Conservation (phyloP, 176 grass and related monocot genomes). For the Lolium multiflorum region DNA sequence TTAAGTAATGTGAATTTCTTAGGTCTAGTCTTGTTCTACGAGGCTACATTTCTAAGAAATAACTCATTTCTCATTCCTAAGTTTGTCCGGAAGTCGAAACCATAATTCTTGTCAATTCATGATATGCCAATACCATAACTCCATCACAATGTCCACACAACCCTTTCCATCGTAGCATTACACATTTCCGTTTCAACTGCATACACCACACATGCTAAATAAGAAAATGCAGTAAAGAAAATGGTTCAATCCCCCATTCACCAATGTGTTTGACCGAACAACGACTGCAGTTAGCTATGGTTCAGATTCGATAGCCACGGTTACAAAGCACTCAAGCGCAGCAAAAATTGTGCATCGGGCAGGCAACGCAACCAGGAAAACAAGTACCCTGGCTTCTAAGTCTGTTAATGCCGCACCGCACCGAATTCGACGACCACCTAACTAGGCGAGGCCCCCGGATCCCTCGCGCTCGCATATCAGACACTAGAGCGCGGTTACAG, state of each 20-base stretch:
- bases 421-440: neutral
- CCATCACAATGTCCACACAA: too few relatives aligned
- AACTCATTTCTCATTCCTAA: neutral
- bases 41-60: constrained; percentile 3
- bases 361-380: neutral
- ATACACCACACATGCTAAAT: neutral
- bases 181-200: neutral
- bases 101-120: neutral
- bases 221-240: neutral
- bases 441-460: too few relatives aligned
- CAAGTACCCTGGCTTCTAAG: neutral
- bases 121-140: too few relatives aligned
- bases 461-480: too few relatives aligned
- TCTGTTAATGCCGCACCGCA: neutral
- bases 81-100: neutral
- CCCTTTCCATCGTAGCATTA: neutral
- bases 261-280: neutral
- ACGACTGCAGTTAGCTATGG: too few relatives aligned
- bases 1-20: neutral
- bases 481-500: too few relatives aligned
- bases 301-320: neutral
- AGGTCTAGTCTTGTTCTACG: neutral
- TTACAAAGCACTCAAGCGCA: neutral
- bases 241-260: neutral
- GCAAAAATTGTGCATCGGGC: neutral